These are phyloP conservation scores for Phyllosticta citribraziliensis DNA, from an alignment of 2,329 filamentous ascomycete genomes.

Conservation along the genomic window DNA sequence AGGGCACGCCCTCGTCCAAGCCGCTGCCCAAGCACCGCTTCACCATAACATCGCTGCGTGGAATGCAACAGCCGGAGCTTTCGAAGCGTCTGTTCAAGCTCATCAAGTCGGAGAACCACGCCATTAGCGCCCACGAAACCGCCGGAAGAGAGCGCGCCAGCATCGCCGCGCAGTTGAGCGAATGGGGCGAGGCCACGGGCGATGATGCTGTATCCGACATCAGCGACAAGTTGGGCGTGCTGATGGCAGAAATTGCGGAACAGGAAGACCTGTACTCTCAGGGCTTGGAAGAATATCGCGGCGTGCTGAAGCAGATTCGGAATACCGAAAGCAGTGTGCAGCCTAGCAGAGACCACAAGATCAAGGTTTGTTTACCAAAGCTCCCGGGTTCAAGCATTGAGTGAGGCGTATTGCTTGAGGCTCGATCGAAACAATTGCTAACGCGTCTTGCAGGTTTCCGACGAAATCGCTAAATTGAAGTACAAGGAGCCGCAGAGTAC, in stretches of 20 bases:
- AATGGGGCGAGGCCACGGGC: slow-evolving; percentile 88
- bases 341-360: slow-evolving; percentile 77
- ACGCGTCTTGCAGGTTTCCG: slow-evolving; percentile 49
- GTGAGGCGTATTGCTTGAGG: background rate
- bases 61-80: slow-evolving; percentile 75
- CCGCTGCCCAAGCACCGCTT: slow-evolving; percentile 57
- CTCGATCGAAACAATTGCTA: background rate
- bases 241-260: slow-evolving; percentile 86
- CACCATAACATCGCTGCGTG: slow-evolving; percentile 76
- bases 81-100: slow-evolving; percentile 81
- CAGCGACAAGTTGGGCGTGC: slow-evolving; percentile 88
- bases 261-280: slow-evolving; percentile 86
- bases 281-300: slow-evolving; percentile 74
- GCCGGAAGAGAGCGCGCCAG: slow-evolving; percentile 75
- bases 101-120: slow-evolving; percentile 90
- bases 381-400: background rate
- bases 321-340: slow-evolving; percentile 95
- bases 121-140: slow-evolving; percentile 73
- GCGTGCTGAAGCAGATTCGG: slow-evolving; percentile 77
- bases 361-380: slow-evolving; percentile 42
- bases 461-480: slow-evolving; percentile 88
- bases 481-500: slow-evolving; percentile 82
- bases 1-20: slow-evolving; percentile 32
- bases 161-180: slow-evolving; percentile 83
- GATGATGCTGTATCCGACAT: slow-evolving; percentile 84